These are phyloP conservation scores for Canariomyces notabilis DNA, from an alignment of 2,329 filamentous ascomycete species.

Conservation along the genomic window DNA sequence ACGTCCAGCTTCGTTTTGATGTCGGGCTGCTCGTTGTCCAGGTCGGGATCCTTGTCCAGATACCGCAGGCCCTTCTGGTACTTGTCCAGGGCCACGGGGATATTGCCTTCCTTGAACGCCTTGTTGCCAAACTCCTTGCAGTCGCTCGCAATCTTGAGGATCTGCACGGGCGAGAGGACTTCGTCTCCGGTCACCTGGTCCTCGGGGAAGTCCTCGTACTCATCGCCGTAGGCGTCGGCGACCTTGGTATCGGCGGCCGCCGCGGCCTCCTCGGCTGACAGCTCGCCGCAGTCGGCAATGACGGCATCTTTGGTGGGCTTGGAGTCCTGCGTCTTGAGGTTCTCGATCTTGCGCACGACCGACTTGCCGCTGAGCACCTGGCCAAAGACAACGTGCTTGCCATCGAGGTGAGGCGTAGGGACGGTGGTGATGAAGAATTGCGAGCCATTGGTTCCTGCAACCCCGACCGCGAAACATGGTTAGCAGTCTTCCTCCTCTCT, in stretches of 20 bases:
- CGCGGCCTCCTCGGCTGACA: slow-evolving; percentile 65
- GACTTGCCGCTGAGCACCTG: slow-evolving; percentile 92
- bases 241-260: slow-evolving; percentile 57
- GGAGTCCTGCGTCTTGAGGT: slow-evolving; percentile 71
- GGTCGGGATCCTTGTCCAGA: slow-evolving; percentile 75
- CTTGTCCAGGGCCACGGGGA: slow-evolving; percentile 71
- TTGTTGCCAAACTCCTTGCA: slow-evolving; percentile 91
- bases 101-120: slow-evolving; percentile 78
- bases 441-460: slow-evolving; percentile 80
- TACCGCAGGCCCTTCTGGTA: slow-evolving; percentile 93
- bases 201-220: slow-evolving; percentile 93
- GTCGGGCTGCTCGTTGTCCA: slow-evolving; percentile 65
- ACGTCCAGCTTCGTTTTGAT: slow-evolving; percentile 62
- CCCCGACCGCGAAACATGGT: background rate
- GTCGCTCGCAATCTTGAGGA: slow-evolving; percentile 73
- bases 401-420: slow-evolving; percentile 87
- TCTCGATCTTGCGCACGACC: slow-evolving; percentile 84
- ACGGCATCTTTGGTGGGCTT: slow-evolving; percentile 69
- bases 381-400: slow-evolving; percentile 96
- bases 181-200: slow-evolving; percentile 54
- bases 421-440: slow-evolving; percentile 99
- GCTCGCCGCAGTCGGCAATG: slow-evolving; percentile 81
- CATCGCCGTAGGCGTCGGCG: slow-evolving; percentile 78
- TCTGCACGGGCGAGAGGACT: slow-evolving; percentile 60
- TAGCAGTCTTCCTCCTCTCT: background rate